These are phyloP conservation scores for Acanthamoeba sp. DNA, from an alignment of 208 protist species.

Conservation along the genomic window DNA sequence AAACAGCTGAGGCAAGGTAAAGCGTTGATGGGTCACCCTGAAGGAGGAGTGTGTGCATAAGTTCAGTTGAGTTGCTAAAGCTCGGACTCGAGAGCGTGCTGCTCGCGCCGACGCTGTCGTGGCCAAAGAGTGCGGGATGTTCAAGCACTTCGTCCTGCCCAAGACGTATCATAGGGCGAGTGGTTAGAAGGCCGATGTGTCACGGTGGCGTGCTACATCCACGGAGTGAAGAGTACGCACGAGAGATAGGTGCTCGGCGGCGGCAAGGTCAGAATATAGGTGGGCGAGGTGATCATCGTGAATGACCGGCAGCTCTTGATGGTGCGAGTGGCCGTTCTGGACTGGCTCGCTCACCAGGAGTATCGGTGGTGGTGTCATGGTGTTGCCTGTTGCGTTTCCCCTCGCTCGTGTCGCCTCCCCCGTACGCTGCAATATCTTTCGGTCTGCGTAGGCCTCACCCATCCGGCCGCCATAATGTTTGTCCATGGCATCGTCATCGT, in stretches of 20 bases:
- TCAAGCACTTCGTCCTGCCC: constrained; percentile 24
- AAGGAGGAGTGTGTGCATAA: constrained; percentile 27
- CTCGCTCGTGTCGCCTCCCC: background rate
- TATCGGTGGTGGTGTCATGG: background rate
- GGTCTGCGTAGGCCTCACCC: background rate
- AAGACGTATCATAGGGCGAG: background rate
- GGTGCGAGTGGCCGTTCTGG: background rate
- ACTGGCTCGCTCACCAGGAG: background rate
- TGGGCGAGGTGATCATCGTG: constrained; percentile 21
- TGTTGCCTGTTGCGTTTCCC: background rate
- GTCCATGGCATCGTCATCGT: background rate
- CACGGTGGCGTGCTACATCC: too few relatives aligned
- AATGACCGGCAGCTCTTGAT: background rate
- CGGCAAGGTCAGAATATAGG: constrained; percentile 28
- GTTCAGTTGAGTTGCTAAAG: background rate
- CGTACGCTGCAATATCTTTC: background rate
- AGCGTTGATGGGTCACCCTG: background rate
- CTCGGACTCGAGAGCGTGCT: background rate
- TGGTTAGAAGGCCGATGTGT: too few relatives aligned
- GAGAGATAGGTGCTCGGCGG: constrained; percentile 11
- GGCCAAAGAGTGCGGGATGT: constrained; percentile 3
- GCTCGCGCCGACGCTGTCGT: background rate
- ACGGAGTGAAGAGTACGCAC: background rate
- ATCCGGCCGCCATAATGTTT: background rate
- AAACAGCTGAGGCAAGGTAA: too few relatives aligned